Evolutionary conservation across 257 asterid species (phyloP), one percentile per base, ranked within the genome.

Genomic region (Fraxinus excelsior): DNA sequence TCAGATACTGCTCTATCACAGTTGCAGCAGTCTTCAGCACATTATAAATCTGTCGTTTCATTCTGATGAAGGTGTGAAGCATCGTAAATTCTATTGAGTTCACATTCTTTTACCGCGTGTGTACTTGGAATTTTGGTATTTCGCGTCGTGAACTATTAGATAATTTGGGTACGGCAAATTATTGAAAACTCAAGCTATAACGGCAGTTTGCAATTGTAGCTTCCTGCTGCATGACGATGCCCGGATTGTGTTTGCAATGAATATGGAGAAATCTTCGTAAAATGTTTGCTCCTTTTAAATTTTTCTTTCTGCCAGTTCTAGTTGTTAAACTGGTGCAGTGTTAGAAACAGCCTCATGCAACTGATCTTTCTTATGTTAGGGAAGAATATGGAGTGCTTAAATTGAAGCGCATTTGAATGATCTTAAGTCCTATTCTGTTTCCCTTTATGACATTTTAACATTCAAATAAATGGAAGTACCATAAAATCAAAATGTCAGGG

Each of bases 1-100:
- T 83, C 88, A 0, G 94, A 87, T 72, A 86, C 91, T 73, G 96
- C 92, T 58, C 28, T 85, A 38, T 86, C 94, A 38, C 88, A 78
- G 80, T 70, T 88, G 74, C 87, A 80, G 78, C 73, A 53, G 26
- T 56, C 90, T 72, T 74, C 89, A 35, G 56, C 82, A 69, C 80
- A 80, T 79, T 76, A 65, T 62, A 87, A 78, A 76, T 68, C 90
- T 65, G 83, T 82, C 26, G 81, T 83, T 78, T 82, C 89, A 11
- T 86, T 84, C 85, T 86, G 84, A 88, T 68, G 29, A 79, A 75
- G 74, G 42, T 74, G 18, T 40, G 12, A 44, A 19, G n/a, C n/a
- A 18, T 31, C 42, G 32, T 69, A 19, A 74, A 16, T 29, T 65
- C 38, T 65, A 70, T 44, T 81, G 77, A 74, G 69, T 73, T 70